Evolutionary conservation across 2,329 filamentous ascomycete species (phyloP).

Genomic region (Pestalotiopsis sp.): DNA sequence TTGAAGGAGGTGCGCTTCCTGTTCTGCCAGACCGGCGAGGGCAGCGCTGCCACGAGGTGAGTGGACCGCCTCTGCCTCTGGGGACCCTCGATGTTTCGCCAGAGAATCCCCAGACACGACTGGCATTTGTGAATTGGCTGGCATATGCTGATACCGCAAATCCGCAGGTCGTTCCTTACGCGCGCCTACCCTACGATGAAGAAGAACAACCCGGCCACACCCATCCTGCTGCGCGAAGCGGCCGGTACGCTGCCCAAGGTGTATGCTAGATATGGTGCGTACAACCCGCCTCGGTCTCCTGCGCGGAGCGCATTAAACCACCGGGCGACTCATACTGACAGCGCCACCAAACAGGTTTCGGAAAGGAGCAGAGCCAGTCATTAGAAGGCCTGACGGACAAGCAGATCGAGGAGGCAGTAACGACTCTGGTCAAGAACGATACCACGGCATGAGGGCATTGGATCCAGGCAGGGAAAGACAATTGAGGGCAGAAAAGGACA

Average conservation of each 20-base stretch:
- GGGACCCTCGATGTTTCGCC: background rate
- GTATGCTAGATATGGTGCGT: constrained; percentile 88
- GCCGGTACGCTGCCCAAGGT: constrained; percentile 81
- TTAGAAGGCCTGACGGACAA: constrained; percentile 63
- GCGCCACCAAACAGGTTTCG: constrained; percentile 46
- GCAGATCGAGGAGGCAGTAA: constrained; percentile 63
- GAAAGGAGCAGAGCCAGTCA: constrained; percentile 59
- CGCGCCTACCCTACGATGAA: constrained; percentile 98
- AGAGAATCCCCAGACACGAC: background rate
- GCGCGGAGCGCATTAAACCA: background rate
- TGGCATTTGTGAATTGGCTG: background rate
- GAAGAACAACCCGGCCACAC: constrained; percentile 93
- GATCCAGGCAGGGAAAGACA: background rate
- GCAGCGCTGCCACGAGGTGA: constrained; percentile 87
- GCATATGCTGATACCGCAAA: background rate
- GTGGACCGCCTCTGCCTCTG: constrained; percentile 26
- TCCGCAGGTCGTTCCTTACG: constrained; percentile 78
- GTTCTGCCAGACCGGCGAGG: constrained; percentile 92
- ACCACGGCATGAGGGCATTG: constrained; percentile 19
- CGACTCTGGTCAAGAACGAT: constrained; percentile 54
- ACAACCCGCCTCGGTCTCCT: background rate
- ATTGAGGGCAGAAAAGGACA: background rate
- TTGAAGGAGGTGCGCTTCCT: constrained; percentile 97
- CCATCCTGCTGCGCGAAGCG: constrained; percentile 94
- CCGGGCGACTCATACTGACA: constrained; percentile 20